Evolutionary conservation across 2,329 filamentous ascomycete genomes (phyloP).

Genomic region (Diaporthe nobilis): DNA sequence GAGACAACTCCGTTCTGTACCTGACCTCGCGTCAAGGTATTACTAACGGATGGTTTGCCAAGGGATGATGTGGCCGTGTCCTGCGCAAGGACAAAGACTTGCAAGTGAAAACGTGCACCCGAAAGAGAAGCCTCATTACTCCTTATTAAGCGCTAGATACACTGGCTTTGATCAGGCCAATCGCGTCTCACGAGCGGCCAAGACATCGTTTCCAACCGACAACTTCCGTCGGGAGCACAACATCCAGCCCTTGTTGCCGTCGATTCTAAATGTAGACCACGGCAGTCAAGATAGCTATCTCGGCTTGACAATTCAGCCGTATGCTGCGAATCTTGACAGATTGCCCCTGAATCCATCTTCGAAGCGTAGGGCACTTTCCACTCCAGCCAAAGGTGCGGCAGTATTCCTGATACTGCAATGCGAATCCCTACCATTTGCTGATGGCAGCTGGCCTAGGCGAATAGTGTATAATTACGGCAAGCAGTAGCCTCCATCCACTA

Average conservation of each 20-base stretch:
- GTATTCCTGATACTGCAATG: neutral
- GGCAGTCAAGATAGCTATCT: neutral
- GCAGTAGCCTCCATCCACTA: constrained; percentile 83
- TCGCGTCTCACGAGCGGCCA: neutral
- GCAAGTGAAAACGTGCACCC: neutral
- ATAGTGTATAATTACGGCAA: constrained; percentile 55
- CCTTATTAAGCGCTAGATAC: neutral
- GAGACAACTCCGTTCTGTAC: neutral
- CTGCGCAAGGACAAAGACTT: neutral
- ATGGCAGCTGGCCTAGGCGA: too few species aligned
- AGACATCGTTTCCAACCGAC: neutral
- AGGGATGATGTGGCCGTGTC: neutral
- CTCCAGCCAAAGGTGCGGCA: neutral
- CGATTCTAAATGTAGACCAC: neutral
- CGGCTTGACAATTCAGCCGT: neutral
- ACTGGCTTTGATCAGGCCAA: neutral
- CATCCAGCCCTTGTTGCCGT: neutral
- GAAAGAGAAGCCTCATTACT: neutral
- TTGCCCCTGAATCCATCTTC: neutral
- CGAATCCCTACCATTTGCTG: neutral
- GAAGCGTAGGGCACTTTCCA: neutral
- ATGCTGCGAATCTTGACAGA: neutral
- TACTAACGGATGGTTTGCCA: neutral
- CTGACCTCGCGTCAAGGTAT: neutral
- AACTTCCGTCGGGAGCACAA: neutral